Percentiles rank a stretch among this genome's conserved stretches.
Evolutionary conservation across 805 yeast genomes (phyloP).

Genomic region (Wickerhamiella occidentalis): DNA sequence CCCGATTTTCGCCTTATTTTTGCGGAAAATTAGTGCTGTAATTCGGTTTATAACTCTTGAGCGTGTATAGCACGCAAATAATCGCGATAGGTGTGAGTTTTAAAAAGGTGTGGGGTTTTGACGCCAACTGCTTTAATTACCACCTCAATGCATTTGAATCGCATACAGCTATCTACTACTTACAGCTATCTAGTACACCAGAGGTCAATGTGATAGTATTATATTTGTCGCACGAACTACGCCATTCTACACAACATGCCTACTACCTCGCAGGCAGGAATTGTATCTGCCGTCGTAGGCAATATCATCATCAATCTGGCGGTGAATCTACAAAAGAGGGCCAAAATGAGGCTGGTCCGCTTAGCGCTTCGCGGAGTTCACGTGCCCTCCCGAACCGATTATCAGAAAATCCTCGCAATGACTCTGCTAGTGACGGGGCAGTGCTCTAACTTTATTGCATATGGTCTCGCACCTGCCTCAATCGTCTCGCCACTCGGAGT

Average conservation of each 20-base stretch:
- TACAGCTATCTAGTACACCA: no score
- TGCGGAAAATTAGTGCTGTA: no score
- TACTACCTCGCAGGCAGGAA: slow-evolving; percentile 22
- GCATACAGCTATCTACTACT: no score
- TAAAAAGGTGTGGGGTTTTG: no score
- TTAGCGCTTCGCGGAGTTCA: slow-evolving; percentile 19
- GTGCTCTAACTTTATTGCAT: slow-evolving; percentile 37
- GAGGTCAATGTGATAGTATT: neutral
- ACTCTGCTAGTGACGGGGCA: slow-evolving; percentile 36
- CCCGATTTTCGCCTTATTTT: no score
- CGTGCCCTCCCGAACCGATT: slow-evolving; percentile 17
- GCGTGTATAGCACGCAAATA: no score
- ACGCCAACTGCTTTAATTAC: no score
- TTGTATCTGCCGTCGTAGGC: slow-evolving; percentile 29
- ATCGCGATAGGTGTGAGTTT: no score
- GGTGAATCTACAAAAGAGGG: slow-evolving; percentile 32
- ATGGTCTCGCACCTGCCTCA: slow-evolving; percentile 38
- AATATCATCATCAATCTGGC: slow-evolving; percentile 32
- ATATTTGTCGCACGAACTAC: no score
- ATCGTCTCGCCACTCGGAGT: slow-evolving; percentile 41
- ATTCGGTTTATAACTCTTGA: no score
- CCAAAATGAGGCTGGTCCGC: slow-evolving; percentile 27
- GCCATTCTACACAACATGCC: slow-evolving; percentile 1
- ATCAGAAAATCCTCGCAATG: slow-evolving; percentile 35
- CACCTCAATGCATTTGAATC: no score